Percentiles rank a stretch among this genome's conserved stretches.
Conservation (phyloP, 805 yeast genomes). For the Candida suzukii region DNA sequence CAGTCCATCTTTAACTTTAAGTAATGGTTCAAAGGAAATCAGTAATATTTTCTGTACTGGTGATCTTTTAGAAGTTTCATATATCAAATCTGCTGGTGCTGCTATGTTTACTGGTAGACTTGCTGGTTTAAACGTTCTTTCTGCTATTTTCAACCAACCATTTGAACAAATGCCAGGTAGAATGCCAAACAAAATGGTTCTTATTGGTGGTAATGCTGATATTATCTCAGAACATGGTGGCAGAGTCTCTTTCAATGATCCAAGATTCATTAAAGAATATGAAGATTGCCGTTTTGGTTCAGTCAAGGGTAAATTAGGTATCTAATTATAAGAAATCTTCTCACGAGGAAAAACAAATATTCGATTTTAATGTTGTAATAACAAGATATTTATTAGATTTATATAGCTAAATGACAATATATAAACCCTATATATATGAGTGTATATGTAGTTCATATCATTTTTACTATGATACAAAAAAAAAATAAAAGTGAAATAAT, state of each 20-base stretch:
- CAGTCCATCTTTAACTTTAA: background rate
- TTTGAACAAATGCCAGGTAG: background rate
- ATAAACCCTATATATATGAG: too few species aligned
- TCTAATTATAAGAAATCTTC: too few species aligned
- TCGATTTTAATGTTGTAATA: too few species aligned
- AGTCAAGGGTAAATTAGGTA: background rate
- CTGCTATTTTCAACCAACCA: background rate
- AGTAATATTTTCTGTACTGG: background rate
- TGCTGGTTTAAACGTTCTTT: background rate
- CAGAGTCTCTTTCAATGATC: background rate
- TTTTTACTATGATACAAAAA: too few species aligned
- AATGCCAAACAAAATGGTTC: background rate
- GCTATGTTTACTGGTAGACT: background rate
- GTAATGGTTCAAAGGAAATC: background rate
- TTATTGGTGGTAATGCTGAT: background rate
- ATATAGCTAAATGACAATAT: too few species aligned
- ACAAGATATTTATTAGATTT: too few species aligned
- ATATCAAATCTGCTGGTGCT: constrained; percentile 1
- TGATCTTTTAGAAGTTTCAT: background rate
- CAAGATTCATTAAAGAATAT: background rate
- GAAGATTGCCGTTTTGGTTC: background rate
- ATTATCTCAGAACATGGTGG: background rate
- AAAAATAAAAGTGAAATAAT: too few species aligned
- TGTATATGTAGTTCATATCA: too few species aligned
- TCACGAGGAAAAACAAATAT: too few species aligned